A percentile compares a stretch with the other conserved stretches of the same genome.
Evolutionary conservation across 768 basidiomycete genomes (phyloP).

Genomic region (Boletellus sp.): DNA sequence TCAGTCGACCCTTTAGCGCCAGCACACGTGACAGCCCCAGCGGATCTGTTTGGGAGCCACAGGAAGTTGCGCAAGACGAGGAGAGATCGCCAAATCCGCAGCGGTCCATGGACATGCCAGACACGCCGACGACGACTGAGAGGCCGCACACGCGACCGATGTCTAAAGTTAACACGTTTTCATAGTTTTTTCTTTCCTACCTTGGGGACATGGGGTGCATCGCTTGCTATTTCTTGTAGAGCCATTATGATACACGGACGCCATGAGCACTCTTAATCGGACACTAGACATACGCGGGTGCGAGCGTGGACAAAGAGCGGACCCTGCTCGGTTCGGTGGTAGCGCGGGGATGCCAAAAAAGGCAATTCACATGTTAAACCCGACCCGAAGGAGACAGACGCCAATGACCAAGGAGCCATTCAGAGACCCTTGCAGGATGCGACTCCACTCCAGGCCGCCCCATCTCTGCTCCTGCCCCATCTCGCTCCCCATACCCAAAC

Average conservation of each 20-base stretch:
- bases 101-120: constrained; percentile 8
- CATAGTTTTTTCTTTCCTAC: constrained; percentile 1
- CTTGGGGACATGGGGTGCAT: constrained; percentile 1
- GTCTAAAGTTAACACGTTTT: constrained; percentile 7
- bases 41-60: constrained; percentile 26
- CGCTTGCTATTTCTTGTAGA: constrained; percentile 11
- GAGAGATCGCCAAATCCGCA: constrained; percentile 13
- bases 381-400: constrained; percentile 5
- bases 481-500: neutral
- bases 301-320: constrained; percentile 26
- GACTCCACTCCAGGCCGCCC: neutral
- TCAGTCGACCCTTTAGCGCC: constrained; percentile 48
- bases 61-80: constrained; percentile 22
- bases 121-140: constrained; percentile 19
- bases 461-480: neutral
- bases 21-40: constrained; percentile 13
- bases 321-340: constrained; percentile 6
- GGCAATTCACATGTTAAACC: constrained; percentile 33
- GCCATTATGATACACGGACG: constrained; percentile 17
- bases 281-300: constrained; percentile 2
- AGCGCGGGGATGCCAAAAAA: constrained; percentile 16
- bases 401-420: constrained; percentile 20
- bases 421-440: neutral
- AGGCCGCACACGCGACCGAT: constrained; percentile 7
- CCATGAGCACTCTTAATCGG: constrained; percentile 9